Evolutionary conservation across 805 yeast species (phyloP).

Genomic region (Candida patagonica): DNA sequence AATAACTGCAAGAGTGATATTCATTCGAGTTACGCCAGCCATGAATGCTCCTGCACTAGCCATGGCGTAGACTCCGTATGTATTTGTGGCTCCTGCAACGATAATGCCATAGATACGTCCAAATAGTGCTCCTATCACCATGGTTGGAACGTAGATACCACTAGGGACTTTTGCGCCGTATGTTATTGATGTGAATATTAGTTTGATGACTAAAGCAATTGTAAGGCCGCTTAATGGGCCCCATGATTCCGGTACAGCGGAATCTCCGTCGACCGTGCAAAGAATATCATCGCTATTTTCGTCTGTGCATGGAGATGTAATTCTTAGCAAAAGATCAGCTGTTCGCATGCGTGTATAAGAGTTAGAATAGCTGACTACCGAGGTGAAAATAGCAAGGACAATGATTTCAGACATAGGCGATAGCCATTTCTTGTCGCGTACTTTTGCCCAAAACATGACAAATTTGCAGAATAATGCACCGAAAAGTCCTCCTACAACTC

Average conservation of each 20-base stretch:
- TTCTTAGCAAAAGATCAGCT: conserved; percentile 39
- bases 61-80: conserved; percentile 94
- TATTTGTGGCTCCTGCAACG: conserved; percentile 74
- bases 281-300: conserved; percentile 5
- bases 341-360: conserved; percentile 41
- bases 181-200: conserved; percentile 40
- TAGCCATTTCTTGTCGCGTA: conserved; percentile 27
- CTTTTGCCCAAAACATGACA: conserved; percentile 34
- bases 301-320: conserved; percentile 40
- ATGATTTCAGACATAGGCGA: conserved; percentile 40
- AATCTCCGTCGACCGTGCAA: not conserved
- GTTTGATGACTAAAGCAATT: conserved; percentile 37
- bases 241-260: not conserved
- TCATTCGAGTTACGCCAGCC: conserved; percentile 88
- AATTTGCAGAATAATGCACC: conserved; percentile 44
- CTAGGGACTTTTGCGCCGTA: conserved; percentile 52
- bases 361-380: conserved; percentile 39
- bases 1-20: conserved; percentile 85
- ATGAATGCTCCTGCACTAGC: conserved; percentile 94
- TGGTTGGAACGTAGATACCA: conserved; percentile 55
- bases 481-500: conserved; percentile 44
- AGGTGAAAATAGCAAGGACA: conserved; percentile 37
- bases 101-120: conserved; percentile 42
- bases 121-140: conserved; percentile 54
- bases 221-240: conserved; percentile 25